Percentiles rank a stretch among this genome's conserved stretches.
phyloP scores from a whole-genome alignment of 768 basidiomycete genomes.

The Trametes gibbosa region DNA sequence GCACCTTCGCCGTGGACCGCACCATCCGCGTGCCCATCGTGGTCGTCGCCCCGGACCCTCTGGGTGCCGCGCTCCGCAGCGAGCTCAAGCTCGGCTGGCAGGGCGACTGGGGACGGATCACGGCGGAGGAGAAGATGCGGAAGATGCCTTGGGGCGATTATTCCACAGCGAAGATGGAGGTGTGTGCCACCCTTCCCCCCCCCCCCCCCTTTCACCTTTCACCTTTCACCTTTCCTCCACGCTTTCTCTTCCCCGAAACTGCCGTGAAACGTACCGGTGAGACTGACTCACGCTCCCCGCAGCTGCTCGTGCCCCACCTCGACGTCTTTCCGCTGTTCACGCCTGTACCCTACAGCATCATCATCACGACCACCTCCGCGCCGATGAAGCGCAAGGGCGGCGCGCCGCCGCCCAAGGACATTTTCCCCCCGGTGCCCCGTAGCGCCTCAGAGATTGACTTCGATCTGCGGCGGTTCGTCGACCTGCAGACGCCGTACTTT shows the following conservation, averaged over 20 bases:
- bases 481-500: constrained; percentile 13
- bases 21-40: constrained; percentile 11
- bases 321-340: constrained; percentile 22
- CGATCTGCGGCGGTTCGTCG: constrained; percentile 12
- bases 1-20: constrained; percentile 19
- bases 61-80: constrained; percentile 10
- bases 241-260: neutral
- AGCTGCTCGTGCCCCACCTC: constrained; percentile 20
- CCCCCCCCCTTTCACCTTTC: too few species aligned
- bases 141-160: constrained; percentile 23
- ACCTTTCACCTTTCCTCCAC: neutral
- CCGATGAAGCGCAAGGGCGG: constrained; percentile 16
- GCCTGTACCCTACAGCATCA: constrained; percentile 22
- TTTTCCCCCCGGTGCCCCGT: constrained; percentile 21
- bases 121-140: constrained; percentile 12
- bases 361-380: constrained; percentile 19
- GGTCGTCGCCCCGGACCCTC: constrained; percentile 17
- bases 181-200: neutral
- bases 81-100: constrained; percentile 18
- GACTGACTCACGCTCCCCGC: neutral
- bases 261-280: neutral
- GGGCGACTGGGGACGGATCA: constrained; percentile 18
- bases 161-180: constrained; percentile 16
- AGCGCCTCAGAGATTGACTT: constrained; percentile 17
- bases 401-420: constrained; percentile 6